A percentile compares a stretch with the other conserved stretches of the same genome.
These are phyloP conservation scores for Picocystis salinarum DNA, from an alignment of 139 green algal genomes.

Conservation along the genomic window DNA sequence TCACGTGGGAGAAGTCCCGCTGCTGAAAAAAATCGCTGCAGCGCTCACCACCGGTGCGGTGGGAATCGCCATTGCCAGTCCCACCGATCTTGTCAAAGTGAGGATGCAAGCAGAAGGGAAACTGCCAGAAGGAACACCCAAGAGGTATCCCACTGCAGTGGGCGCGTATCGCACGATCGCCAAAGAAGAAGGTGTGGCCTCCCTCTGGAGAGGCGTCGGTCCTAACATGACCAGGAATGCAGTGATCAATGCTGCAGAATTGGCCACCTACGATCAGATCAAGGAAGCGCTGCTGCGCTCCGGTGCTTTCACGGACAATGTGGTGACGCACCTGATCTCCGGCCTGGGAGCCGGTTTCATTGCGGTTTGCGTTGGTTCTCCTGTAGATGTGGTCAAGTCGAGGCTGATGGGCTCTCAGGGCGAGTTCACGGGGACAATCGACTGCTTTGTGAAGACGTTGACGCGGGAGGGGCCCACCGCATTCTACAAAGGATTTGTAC, in stretches of 20 bases:
- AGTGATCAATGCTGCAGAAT: constrained; percentile 93
- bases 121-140: constrained; percentile 40
- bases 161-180: constrained; percentile 80
- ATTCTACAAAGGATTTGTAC: constrained; percentile 94
- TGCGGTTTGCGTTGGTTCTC: constrained; percentile 80
- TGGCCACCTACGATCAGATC: constrained; percentile 86
- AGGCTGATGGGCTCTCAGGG: constrained; percentile 70
- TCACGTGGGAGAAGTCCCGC: constrained; percentile 44
- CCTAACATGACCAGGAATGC: constrained; percentile 92
- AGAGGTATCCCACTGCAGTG: constrained; percentile 66
- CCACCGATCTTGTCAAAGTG: constrained; percentile 95
- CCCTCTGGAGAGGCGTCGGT: constrained; percentile 82
- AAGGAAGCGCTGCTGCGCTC: constrained; percentile 12
- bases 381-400: constrained; percentile 93
- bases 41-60: constrained; percentile 66
- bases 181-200: constrained; percentile 60
- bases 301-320: constrained; percentile 15
- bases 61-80: constrained; percentile 42
- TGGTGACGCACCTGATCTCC: constrained; percentile 16
- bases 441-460: constrained; percentile 85
- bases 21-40: constrained; percentile 79
- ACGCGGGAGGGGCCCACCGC: constrained; percentile 50
- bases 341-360: constrained; percentile 85
- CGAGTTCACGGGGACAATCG: constrained; percentile 59
- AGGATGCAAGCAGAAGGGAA: constrained; percentile 85